Evolutionary conservation across 495 filamentous ascomycete species (phyloP).

Genomic region (Podospora anserina): DNA sequence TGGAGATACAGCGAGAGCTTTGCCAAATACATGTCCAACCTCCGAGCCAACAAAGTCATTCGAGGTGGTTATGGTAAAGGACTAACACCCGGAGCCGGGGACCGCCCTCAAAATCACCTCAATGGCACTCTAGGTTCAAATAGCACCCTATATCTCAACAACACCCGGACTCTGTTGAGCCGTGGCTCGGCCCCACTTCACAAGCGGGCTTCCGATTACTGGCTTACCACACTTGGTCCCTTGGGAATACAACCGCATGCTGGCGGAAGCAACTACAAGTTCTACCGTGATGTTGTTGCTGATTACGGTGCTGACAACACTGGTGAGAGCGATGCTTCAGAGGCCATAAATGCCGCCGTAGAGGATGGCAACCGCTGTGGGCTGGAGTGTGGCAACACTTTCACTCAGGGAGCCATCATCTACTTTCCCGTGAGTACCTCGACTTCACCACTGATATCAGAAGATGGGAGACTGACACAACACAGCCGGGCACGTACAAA

Average conservation of each 20-base stretch:
- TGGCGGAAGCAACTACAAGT: conserved; percentile 16
- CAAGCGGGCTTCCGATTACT: too few relatives aligned
- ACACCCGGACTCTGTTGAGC: not conserved
- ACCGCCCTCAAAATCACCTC: too few relatives aligned
- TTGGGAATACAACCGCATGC: not conserved
- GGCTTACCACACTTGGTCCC: not conserved
- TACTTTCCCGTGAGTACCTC: conserved; percentile 56
- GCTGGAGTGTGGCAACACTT: conserved; percentile 69
- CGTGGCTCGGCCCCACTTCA: too few relatives aligned
- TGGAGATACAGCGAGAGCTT: conserved; percentile 19
- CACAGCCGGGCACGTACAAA: conserved; percentile 60
- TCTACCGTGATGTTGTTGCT: conserved; percentile 74
- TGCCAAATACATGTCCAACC: conserved; percentile 10
- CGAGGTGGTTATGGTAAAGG: conserved; percentile 8
- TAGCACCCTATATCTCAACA: too few relatives aligned
- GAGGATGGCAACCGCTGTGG: conserved; percentile 79
- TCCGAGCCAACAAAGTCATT: not conserved
- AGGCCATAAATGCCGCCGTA: conserved; percentile 69
- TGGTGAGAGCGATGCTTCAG: conserved; percentile 74
- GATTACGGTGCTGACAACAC: conserved; percentile 61
- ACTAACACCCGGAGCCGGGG: too few relatives aligned
- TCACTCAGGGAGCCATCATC: conserved; percentile 65
- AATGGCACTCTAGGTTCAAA: too few relatives aligned
- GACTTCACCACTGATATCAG: too few relatives aligned
- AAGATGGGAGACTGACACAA: too few relatives aligned